Percentiles rank a stretch among this genome's conserved stretches.
These are phyloP conservation scores for Tolypocladium ophioglossoides DNA, from an alignment of 2,329 filamentous ascomycete genomes.

Conservation along the genomic window DNA sequence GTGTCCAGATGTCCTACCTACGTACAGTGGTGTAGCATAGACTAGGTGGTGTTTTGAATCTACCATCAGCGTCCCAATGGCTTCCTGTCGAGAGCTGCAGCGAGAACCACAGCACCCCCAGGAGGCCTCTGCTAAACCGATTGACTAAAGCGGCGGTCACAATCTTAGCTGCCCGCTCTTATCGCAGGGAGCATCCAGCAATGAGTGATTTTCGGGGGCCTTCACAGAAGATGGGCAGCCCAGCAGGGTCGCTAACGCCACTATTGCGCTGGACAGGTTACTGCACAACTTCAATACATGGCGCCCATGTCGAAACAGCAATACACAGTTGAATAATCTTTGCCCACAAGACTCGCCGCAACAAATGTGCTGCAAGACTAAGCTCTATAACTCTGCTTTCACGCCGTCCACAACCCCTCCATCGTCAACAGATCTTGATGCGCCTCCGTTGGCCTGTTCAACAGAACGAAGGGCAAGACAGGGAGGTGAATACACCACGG, in stretches of 20 bases:
- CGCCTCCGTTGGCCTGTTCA: background rate
- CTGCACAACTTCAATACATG: background rate
- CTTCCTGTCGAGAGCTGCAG: background rate
- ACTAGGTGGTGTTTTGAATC: background rate
- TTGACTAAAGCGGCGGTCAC: no score
- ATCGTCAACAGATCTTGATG: background rate
- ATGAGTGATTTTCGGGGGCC: no score
- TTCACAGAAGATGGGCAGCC: no score
- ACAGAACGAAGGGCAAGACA: background rate
- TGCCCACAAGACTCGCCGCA: background rate
- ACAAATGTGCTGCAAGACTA: background rate
- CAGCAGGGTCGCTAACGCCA: no score
- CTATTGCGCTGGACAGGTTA: no score
- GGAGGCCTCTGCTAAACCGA: no score
- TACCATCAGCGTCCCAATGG: background rate
- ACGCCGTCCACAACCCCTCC: background rate
- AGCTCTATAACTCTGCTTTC: background rate
- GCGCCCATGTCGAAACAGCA: background rate
- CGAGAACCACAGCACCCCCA: constrained; percentile 17
- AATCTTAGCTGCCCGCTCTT: no score
- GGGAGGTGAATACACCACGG: no score
- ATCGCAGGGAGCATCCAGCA: no score
- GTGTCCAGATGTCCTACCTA: background rate
- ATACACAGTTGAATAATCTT: background rate
- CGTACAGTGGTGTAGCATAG: no score